Base-by-base conservation (phyloP, 1,139 yeast species). In the Geotrichum carabidarum region DNA sequence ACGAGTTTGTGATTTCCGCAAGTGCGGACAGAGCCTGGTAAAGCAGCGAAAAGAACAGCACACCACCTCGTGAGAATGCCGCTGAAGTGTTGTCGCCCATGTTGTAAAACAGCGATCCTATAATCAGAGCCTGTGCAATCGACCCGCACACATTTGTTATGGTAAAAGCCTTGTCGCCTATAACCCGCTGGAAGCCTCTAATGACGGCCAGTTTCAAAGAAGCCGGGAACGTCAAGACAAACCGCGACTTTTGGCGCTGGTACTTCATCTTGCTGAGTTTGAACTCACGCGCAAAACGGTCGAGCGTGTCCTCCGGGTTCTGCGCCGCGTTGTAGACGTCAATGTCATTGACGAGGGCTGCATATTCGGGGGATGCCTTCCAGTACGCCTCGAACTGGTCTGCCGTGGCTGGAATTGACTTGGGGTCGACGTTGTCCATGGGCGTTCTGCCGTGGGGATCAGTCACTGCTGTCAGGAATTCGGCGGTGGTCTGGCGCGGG, bases 381-480 rank as follows among this genome's bases (percentile, higher is more conserved):
- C 87, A 81, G 62, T 74, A 74, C 12, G 65, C 65, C 62, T 78
- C 81, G 65, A 82, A 81, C 54, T 81, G 83, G 35, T 74, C 74
- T 34, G 84, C 78, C 17, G 81, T 76, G 47, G 70, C 67, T 4
- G 86, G 86, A 35, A 81, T 80, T 53, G 69, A 72, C 22, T 42
- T 32, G n/a, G 42, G 47, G 27, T 49, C 53, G 11, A 36, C 14
- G 1, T 83, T 84, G 11, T 68, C 63, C 53, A 64, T 68, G 1
- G 72, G 63, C 46, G 62, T 62, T 60, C 82, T 69, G 22, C 78
- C 80, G 51, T 68, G 67, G 41, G 83, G 82, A 53, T 79, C 80
- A 15, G 86, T 82, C 37, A 82, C 74, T n/a, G 86, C 77, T 8
- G 86, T 81, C 66, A 82, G 53, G 58, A 80, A 82, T 62, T 82